These are phyloP conservation scores for Knufia petricola DNA, from an alignment of 2,329 filamentous ascomycete genomes.

Conservation along the genomic window DNA sequence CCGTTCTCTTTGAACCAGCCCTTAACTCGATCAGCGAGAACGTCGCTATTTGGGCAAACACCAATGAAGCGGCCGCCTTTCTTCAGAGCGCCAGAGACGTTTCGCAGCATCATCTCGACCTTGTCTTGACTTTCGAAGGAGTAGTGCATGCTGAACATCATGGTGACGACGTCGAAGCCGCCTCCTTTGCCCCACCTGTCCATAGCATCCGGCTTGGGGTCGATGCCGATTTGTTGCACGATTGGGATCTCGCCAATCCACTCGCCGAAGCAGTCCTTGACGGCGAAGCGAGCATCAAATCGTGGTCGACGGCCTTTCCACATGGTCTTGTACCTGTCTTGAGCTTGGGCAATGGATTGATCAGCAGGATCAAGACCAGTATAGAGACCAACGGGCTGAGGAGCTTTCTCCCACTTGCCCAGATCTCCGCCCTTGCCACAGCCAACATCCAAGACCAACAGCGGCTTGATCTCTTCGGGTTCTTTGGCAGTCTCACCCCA, in stretches of 20 bases:
- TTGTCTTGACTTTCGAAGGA: slow-evolving; percentile 90
- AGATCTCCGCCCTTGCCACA: slow-evolving; percentile 95
- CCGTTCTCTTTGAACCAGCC: slow-evolving; percentile 56
- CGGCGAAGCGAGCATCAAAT: slow-evolving; percentile 79
- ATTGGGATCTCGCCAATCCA: slow-evolving; percentile 72
- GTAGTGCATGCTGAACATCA: slow-evolving; percentile 99
- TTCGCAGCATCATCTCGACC: slow-evolving; percentile 82
- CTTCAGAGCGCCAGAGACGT: slow-evolving; percentile 80
- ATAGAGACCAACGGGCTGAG: slow-evolving; percentile 84
- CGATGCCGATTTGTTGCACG: slow-evolving; percentile 78
- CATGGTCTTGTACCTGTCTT: slow-evolving; percentile 72
- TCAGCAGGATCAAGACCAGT: slow-evolving; percentile 91
- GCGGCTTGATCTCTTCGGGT: slow-evolving; percentile 39
- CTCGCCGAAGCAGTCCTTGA: slow-evolving; percentile 87
- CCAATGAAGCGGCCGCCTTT: slow-evolving; percentile 93
- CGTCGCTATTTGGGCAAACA: slow-evolving; percentile 92
- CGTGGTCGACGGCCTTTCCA: slow-evolving; percentile 48
- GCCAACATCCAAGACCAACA: slow-evolving; percentile 84
- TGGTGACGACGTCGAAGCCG: slow-evolving; percentile 91
- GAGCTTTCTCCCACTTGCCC: slow-evolving; percentile 90
- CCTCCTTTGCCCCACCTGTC: slow-evolving; percentile 57
- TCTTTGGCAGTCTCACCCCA: slow-evolving; percentile 33
- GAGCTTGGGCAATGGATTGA: slow-evolving; percentile 81
- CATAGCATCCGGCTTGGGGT: slow-evolving; percentile 53
- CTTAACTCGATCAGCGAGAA: slow-evolving; percentile 70